Percentiles rank a stretch among this genome's conserved stretches.
Evolutionary conservation across 2,329 filamentous ascomycete genomes (phyloP).

Genomic region (Calonectria multiphialidica): DNA sequence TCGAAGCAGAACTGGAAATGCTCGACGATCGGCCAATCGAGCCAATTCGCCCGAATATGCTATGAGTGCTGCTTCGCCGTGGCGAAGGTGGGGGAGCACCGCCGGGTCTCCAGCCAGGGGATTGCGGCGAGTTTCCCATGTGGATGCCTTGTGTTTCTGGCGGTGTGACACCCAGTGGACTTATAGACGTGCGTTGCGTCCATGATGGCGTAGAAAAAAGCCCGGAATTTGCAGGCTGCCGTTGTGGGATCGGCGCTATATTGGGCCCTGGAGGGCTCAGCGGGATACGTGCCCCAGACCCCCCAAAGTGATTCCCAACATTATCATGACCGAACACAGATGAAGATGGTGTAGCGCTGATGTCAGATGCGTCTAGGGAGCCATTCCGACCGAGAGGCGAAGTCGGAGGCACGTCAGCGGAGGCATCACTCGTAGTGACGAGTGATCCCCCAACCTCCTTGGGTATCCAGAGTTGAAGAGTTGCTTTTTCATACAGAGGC

Average conservation of each 20-base stretch:
- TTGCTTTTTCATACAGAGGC: slow-evolving; percentile 43
- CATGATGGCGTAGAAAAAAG: slow-evolving; percentile 27
- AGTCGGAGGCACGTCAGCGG: slow-evolving; percentile 19
- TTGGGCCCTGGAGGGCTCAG: slow-evolving; percentile 20
- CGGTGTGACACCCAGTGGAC: slow-evolving; percentile 26
- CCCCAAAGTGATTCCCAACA: slow-evolving; percentile 12
- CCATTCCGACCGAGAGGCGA: slow-evolving; percentile 26
- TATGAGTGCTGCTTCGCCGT: slow-evolving; percentile 26
- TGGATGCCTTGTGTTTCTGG: slow-evolving; percentile 29
- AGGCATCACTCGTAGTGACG: slow-evolving; percentile 43
- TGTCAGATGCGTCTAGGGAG: slow-evolving; percentile 30
- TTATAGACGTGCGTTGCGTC: slow-evolving; percentile 34
- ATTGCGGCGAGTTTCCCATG: slow-evolving; percentile 20
- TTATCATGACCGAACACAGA: slow-evolving; percentile 11
- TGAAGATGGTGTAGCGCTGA: neutral
- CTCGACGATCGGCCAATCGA: slow-evolving; percentile 35
- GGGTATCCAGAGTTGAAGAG: slow-evolving; percentile 49
- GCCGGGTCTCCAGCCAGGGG: slow-evolving; percentile 32
- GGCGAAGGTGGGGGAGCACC: slow-evolving; percentile 32
- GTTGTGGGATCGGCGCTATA: slow-evolving; percentile 36
- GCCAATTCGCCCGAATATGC: slow-evolving; percentile 13
- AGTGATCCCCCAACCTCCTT: slow-evolving; percentile 43
- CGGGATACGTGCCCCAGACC: slow-evolving; percentile 15
- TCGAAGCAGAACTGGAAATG: slow-evolving; percentile 33
- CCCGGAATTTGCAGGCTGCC: slow-evolving; percentile 24